Evolutionary conservation across 306 rosid species (phyloP).

Genomic region (Elaeagnus macrophylla): DNA sequence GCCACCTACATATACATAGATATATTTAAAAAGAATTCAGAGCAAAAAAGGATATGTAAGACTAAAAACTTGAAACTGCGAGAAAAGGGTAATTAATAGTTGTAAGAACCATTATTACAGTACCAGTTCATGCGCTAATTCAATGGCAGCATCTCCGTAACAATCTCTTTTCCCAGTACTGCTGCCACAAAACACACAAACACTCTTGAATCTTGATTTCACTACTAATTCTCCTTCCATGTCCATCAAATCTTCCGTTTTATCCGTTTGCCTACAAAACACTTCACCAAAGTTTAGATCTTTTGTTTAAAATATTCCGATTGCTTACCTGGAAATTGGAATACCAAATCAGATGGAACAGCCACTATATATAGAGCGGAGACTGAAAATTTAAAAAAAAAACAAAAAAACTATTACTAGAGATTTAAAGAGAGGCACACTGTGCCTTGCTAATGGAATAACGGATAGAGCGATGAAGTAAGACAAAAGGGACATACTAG

Average conservation of each 20-base stretch:
- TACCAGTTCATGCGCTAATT: slow-evolving; percentile 49
- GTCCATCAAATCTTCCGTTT: slow-evolving; percentile 1
- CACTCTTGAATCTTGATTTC: slow-evolving; percentile 39
- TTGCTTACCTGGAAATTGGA: background rate
- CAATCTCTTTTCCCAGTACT: slow-evolving; percentile 40
- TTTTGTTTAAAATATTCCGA: no score
- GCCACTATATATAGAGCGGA: slow-evolving; percentile 10
- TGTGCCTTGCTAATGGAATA: background rate
- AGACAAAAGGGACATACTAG: slow-evolving; percentile 26
- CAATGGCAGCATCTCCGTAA: slow-evolving; percentile 48
- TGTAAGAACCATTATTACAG: no score
- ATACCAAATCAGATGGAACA: background rate
- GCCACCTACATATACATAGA: slow-evolving; percentile 28
- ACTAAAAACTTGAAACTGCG: background rate
- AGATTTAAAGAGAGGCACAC: background rate
- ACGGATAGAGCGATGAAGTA: slow-evolving; percentile 16
- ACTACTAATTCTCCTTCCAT: slow-evolving; percentile 28
- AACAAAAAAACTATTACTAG: background rate
- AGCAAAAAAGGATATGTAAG: background rate
- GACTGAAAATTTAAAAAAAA: background rate
- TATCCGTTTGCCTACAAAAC: background rate
- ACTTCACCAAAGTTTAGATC: background rate
- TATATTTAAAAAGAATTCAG: background rate
- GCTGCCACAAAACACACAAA: slow-evolving; percentile 57
- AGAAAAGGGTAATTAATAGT: background rate